Percentiles rank a stretch among this genome's conserved stretches.
Conservation (phyloP, 2,329 filamentous ascomycete species). For the Septoria linicola region DNA sequence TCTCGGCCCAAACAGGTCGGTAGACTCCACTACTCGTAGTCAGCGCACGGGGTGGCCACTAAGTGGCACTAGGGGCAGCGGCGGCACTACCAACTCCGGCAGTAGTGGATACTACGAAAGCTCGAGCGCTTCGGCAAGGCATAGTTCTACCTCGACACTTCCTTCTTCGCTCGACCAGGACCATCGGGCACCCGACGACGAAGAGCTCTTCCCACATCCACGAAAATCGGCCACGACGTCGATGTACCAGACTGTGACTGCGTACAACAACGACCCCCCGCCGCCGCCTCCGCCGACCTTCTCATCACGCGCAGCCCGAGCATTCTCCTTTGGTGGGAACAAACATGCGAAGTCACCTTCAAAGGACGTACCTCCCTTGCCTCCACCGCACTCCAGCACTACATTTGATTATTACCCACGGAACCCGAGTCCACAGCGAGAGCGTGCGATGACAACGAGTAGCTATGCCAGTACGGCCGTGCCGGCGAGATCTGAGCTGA, state of each 20-base stretch:
- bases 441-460: conserved; percentile 43
- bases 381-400: conserved; percentile 16
- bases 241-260: conserved; percentile 45
- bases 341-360: conserved; percentile 34
- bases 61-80: conserved; percentile 47
- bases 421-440: conserved; percentile 35
- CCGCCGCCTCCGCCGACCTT: conserved; percentile 39
- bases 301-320: conserved; percentile 47
- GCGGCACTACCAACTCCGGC: conserved; percentile 49
- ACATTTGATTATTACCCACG: conserved; percentile 7
- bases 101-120: conserved; percentile 46
- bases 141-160: conserved; percentile 56
- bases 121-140: conserved; percentile 48
- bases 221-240: conserved; percentile 40
- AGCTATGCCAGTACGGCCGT: conserved; percentile 44
- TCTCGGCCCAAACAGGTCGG: conserved; percentile 23
- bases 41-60: conserved; percentile 29
- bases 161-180: conserved; percentile 55
- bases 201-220: conserved; percentile 37
- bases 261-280: conserved; percentile 36
- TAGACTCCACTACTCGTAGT: conserved; percentile 17
- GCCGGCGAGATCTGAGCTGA: conserved; percentile 32
- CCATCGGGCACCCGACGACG: conserved; percentile 35
- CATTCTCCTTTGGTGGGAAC: conserved; percentile 53
- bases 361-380: conserved; percentile 25